These are phyloP conservation scores for Rhizopogon vulgaris DNA, from an alignment of 768 basidiomycete species.

Conservation along the genomic window DNA sequence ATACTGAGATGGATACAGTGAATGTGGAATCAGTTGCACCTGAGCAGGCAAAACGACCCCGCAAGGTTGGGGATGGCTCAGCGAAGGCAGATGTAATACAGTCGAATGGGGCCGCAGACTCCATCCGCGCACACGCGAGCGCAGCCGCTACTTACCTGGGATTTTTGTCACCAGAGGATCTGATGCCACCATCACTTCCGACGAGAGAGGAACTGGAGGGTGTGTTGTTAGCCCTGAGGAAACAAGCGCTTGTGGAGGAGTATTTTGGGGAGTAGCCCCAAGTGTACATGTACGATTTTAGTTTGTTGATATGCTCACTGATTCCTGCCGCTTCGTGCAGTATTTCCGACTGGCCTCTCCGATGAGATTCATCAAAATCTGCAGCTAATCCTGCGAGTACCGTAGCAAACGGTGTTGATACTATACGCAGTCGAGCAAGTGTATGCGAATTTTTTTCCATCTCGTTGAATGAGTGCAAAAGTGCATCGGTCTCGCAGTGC, in stretches of 20 bases:
- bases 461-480: no score
- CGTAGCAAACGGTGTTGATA: no score
- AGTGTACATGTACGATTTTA: not conserved
- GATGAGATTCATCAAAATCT: no score
- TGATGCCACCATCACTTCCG: conserved; percentile 73
- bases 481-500: no score
- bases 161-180: conserved; percentile 66
- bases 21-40: not conserved
- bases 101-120: conserved; percentile 11
- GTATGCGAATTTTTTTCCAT: no score
- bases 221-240: conserved; percentile 68
- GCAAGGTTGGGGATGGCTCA: not conserved
- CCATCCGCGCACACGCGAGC: conserved; percentile 33
- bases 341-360: no score
- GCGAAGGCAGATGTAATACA: not conserved
- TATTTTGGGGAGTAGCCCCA: conserved; percentile 43
- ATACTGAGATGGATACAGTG: not conserved
- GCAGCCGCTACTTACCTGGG: conserved; percentile 66
- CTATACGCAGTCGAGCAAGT: no score
- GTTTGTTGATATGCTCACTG: not conserved
- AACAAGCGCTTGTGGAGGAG: conserved; percentile 79
- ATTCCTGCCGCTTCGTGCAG: not conserved
- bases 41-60: not conserved
- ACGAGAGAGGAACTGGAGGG: conserved; percentile 73
- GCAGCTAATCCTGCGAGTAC: no score